Evolutionary conservation across 495 filamentous ascomycete species (phyloP).

Genomic region (Penicillium maclennaniae): DNA sequence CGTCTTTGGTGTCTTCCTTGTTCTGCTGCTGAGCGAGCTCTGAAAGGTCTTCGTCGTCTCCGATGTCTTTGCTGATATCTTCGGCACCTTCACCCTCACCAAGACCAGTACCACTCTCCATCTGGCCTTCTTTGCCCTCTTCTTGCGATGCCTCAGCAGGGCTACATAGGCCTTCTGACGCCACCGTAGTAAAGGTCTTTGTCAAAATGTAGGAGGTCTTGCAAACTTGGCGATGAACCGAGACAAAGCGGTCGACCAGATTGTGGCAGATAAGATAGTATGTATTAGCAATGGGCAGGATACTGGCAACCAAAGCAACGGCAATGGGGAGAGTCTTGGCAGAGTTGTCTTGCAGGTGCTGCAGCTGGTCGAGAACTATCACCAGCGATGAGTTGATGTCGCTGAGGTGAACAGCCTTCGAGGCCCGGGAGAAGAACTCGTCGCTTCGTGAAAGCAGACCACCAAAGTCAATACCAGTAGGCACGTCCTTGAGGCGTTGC

Average conservation of each 20-base stretch:
- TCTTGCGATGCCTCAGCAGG: constrained; percentile 73
- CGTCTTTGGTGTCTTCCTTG: constrained; percentile 57
- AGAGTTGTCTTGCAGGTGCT: constrained; percentile 45
- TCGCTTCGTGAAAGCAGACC: constrained; percentile 63
- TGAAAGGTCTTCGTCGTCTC: constrained; percentile 86
- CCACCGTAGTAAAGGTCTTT: constrained; percentile 69
- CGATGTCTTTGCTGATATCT: constrained; percentile 95
- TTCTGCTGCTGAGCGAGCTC: constrained; percentile 82
- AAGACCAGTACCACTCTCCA: constrained; percentile 93
- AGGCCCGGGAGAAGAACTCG: constrained; percentile 48
- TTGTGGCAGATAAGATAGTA: constrained; percentile 60
- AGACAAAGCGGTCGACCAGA: constrained; percentile 47
- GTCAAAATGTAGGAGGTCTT: constrained; percentile 70
- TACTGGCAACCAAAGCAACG: constrained; percentile 58
- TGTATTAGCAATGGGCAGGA: constrained; percentile 70
- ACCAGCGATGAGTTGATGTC: constrained; percentile 53
- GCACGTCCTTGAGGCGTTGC: constrained; percentile 63
- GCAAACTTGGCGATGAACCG: constrained; percentile 63
- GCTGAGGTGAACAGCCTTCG: constrained; percentile 55
- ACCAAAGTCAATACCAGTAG: constrained; percentile 53
- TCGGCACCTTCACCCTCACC: constrained; percentile 92
- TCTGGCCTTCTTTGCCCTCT: constrained; percentile 62
- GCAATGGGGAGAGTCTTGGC: constrained; percentile 41
- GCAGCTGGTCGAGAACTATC: constrained; percentile 45
- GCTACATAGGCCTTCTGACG: constrained; percentile 83